Evolutionary conservation across 2,329 filamentous ascomycete genomes (phyloP), one percentile per base, ranked within the genome.

Genomic region (Hypoxylon sp.): DNA sequence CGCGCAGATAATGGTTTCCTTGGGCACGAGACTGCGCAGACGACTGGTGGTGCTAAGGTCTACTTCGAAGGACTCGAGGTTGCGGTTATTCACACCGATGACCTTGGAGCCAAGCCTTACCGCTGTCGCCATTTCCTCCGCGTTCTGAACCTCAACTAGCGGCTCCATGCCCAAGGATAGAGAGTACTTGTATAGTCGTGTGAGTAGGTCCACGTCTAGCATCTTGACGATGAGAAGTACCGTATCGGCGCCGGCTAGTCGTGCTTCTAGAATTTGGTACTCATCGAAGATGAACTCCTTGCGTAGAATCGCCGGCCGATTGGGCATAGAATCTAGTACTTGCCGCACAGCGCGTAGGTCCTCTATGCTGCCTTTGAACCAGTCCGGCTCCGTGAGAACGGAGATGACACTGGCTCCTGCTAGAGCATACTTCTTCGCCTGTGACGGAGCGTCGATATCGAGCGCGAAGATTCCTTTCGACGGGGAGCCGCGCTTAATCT

Each of bases 211-310:
- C 26, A 87, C 83, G 67, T 95, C 91, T 10, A 99, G 88, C 96
- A 99, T 99, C 84, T 99, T 99, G 56, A 99, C 96, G 73, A 99
- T 99, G 19, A 99, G 87, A 26, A 99, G 85, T 17, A 99, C 91
- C 0, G 95, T 98, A 80, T 99, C 95, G 6, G 96, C 96, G 71
- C 96, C 96, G 11, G 95, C 94, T 62, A 99, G 83, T 52, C 97
- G 88, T 29, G 94, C 96, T 81, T 99, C 96, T 5, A 99, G 86
- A 59, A 99, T 98, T 80, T 99, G 96, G 78, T 99, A 99, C 79
- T 98, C 94, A 50, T 98, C 94, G 76, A 98, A 99, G 44, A 99
- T 90, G 76, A 99, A 99, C 75, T 99, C 96, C 78, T 99, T 99
- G 24, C 97, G 90, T 31, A 99, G 83, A 11, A 99, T 88, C 1